phyloP scores from a whole-genome alignment of 2,329 filamentous ascomycete genomes.

The Elsinoe arachidis region DNA sequence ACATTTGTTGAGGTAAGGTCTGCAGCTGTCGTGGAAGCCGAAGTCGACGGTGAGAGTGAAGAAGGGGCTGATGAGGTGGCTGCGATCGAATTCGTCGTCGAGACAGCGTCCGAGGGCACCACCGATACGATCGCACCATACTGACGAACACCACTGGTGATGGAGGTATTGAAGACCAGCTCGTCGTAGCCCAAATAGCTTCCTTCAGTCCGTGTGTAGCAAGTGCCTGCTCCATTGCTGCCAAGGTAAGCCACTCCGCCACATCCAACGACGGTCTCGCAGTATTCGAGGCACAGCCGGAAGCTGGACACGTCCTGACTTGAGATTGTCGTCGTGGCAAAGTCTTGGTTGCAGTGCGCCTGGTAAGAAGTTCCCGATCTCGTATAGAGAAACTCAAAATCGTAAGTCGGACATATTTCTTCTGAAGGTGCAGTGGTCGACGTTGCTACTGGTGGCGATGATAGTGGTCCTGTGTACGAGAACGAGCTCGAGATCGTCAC shows the following conservation, averaged over 20 bases:
- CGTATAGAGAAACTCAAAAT: background rate
- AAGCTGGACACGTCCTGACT: conserved; percentile 14
- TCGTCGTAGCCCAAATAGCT: conserved; percentile 9
- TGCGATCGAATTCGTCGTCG: background rate
- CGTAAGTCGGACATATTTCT: background rate
- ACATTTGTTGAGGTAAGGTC: background rate
- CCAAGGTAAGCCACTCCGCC: conserved; percentile 18
- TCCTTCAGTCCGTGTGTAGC: conserved; percentile 14
- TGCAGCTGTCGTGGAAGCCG: background rate
- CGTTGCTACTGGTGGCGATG: conserved; percentile 17
- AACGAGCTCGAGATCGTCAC: conserved; percentile 18
- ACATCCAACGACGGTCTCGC: conserved; percentile 16
- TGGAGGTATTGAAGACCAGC: conserved; percentile 16
- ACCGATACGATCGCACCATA: background rate
- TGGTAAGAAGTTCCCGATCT: background rate
- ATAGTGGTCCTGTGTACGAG: conserved; percentile 24
- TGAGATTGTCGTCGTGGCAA: background rate
- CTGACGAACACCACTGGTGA: conserved; percentile 14
- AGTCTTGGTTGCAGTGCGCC: background rate
- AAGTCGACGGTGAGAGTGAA: background rate
- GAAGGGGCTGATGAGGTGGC: background rate
- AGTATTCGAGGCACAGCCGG: conserved; percentile 18
- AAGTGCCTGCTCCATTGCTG: conserved; percentile 20
- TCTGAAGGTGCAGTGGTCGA: conserved; percentile 7
- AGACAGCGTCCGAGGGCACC: background rate